Conservation (phyloP, 768 basidiomycete species). For the Epithele typhae region DNA sequence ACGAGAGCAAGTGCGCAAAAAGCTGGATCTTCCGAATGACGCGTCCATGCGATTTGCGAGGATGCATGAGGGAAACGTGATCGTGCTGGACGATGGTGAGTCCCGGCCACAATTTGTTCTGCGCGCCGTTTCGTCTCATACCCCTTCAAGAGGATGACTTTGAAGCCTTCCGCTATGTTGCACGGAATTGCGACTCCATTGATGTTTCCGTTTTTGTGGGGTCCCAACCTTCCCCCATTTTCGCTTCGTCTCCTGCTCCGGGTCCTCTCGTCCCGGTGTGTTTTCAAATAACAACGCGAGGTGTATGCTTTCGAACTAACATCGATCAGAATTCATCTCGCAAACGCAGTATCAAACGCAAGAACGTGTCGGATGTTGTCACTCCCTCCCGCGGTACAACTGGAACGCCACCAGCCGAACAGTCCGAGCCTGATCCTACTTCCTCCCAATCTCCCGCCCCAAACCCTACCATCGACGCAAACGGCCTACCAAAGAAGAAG, state of each 20-base stretch:
- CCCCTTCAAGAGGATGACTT: conserved; percentile 68
- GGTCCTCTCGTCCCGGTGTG: too few relatives aligned
- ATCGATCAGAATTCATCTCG: too few relatives aligned
- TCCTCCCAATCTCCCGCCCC: too few relatives aligned
- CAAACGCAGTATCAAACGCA: too few relatives aligned
- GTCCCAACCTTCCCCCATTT: too few relatives aligned
- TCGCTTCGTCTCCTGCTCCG: too few relatives aligned
- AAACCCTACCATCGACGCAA: conserved; percentile 5
- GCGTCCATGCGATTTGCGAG: conserved; percentile 41
- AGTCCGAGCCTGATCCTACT: neutral
- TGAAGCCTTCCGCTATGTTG: conserved; percentile 57
- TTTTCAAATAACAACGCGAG: too few relatives aligned
- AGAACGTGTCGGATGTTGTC: too few relatives aligned
- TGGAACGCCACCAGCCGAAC: too few relatives aligned
- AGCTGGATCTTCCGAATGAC: conserved; percentile 46
- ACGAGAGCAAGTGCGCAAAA: conserved; percentile 53
- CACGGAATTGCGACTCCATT: conserved; percentile 16
- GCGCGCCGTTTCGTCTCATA: neutral
- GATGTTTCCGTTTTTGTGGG: conserved; percentile 13
- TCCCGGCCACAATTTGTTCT: neutral
- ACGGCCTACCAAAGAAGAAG: conserved; percentile 10
- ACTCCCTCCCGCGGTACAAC: too few relatives aligned
- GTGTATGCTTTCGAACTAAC: too few relatives aligned
- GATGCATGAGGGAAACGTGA: conserved; percentile 44
- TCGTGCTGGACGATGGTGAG: conserved; percentile 79